phyloP scores from a whole-genome alignment of 371 early-diverging fungal species.

The Apophysomyces sp. region DNA sequence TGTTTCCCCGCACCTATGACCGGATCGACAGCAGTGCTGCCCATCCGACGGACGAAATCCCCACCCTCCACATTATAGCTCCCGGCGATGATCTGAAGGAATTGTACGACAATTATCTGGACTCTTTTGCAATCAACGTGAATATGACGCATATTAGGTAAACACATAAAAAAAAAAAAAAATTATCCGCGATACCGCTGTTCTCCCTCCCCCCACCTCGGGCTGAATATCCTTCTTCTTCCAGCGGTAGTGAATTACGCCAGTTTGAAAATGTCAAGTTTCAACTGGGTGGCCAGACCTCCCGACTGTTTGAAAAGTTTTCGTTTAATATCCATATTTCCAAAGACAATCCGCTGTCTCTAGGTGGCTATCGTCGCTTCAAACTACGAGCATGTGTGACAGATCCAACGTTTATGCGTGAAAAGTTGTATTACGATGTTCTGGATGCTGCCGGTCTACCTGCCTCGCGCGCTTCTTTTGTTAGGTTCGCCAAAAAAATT shows the following conservation, averaged over 20 bases:
- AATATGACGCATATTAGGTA: conserved; percentile 34
- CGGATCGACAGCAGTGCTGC: conserved; percentile 5
- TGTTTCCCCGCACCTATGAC: neutral
- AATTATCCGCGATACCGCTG: no score
- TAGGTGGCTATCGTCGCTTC: conserved; percentile 33
- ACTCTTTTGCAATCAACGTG: conserved; percentile 23
- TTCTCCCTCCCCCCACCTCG: no score
- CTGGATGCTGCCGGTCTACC: conserved; percentile 41
- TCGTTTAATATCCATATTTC: conserved; percentile 24
- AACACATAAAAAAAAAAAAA: neutral
- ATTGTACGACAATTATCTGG: conserved; percentile 22
- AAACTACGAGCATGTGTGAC: conserved; percentile 38
- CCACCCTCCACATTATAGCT: conserved; percentile 27
- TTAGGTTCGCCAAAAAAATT: conserved; percentile 37
- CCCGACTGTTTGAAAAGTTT: conserved; percentile 32
- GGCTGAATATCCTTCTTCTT: no score
- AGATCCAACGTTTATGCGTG: conserved; percentile 53
- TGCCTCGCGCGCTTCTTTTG: conserved; percentile 37
- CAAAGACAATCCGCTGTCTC: conserved; percentile 6
- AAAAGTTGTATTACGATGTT: conserved; percentile 53
- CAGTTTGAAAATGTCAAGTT: conserved; percentile 11
- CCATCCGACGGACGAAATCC: conserved; percentile 25
- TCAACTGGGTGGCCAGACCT: conserved; percentile 32
- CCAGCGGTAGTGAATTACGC: neutral
- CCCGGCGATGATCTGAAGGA: conserved; percentile 5